A percentile compares a stretch with the other conserved stretches of the same genome.
Evolutionary conservation across 1,284 basidiomycete species (phyloP).

Genomic region (Cerrena zonata): DNA sequence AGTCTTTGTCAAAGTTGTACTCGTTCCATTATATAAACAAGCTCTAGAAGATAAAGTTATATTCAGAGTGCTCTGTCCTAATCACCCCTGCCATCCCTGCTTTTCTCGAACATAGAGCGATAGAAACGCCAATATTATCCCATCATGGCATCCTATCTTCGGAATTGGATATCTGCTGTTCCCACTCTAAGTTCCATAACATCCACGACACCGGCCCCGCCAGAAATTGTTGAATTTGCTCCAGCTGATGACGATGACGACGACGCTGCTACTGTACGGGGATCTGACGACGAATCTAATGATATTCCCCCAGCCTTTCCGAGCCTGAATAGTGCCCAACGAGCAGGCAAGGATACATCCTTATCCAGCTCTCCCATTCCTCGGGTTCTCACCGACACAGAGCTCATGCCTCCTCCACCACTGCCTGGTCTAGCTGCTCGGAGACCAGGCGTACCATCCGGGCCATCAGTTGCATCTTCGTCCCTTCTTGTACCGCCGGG

Average conservation of each 20-base stretch:
- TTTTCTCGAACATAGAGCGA: too few species aligned
- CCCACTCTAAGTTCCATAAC: not conserved
- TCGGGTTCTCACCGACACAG: slow-evolving; percentile 46
- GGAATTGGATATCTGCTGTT: not conserved
- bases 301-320: slow-evolving; percentile 83
- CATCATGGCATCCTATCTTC: too few species aligned
- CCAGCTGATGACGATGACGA: slow-evolving; percentile 38
- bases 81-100: too few species aligned
- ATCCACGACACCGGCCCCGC: not conserved
- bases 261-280: slow-evolving; percentile 43
- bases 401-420: slow-evolving; percentile 70
- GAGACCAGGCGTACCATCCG: slow-evolving; percentile 30
- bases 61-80: too few species aligned
- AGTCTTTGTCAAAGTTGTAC: too few species aligned
- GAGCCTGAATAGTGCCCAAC: slow-evolving; percentile 73
- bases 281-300: slow-evolving; percentile 41
- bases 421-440: slow-evolving; percentile 43
- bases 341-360: slow-evolving; percentile 30
- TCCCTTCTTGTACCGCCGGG: slow-evolving; percentile 31
- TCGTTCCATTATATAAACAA: too few species aligned
- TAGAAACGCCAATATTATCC: too few species aligned
- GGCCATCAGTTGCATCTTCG: slow-evolving; percentile 18
- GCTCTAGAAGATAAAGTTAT: too few species aligned
- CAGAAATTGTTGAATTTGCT: not conserved
- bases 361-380: slow-evolving; percentile 27